Percentiles rank a stretch among this genome's conserved stretches.
Conservation (phyloP, 805 yeast genomes). For the Kluyveromyces nonfermentans region DNA sequence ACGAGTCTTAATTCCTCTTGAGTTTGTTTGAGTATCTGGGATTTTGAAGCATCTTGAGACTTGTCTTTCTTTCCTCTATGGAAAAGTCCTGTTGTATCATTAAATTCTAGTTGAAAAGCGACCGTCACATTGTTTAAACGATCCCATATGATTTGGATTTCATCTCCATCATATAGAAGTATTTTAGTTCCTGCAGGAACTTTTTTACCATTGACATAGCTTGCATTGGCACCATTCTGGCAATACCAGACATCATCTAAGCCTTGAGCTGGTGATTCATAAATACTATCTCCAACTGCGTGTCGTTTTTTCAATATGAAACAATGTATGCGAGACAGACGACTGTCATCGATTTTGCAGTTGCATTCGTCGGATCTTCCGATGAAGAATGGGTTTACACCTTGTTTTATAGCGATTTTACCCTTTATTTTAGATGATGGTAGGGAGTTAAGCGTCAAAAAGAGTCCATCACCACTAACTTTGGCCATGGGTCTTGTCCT, state of each 20-base stretch:
- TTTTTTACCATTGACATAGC: slow-evolving; percentile 53
- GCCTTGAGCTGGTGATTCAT: slow-evolving; percentile 65
- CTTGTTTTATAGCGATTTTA: slow-evolving; percentile 55
- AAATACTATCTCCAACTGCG: slow-evolving; percentile 45
- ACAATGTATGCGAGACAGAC: slow-evolving; percentile 83
- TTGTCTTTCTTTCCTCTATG: slow-evolving; percentile 34
- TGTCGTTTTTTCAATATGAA: slow-evolving; percentile 54
- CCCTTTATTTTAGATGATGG: slow-evolving; percentile 36
- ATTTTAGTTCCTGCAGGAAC: slow-evolving; percentile 56
- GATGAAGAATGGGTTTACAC: slow-evolving; percentile 54
- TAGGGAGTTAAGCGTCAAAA: slow-evolving; percentile 49
- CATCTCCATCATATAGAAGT: slow-evolving; percentile 55
- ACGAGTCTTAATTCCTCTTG: slow-evolving; percentile 18
- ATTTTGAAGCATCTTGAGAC: slow-evolving; percentile 7
- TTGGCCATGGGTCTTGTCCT: slow-evolving; percentile 6
- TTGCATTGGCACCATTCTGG: slow-evolving; percentile 73
- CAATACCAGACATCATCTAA: slow-evolving; percentile 70
- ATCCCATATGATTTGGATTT: slow-evolving; percentile 57
- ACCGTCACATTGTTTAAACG: slow-evolving; percentile 40
- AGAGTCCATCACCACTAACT: slow-evolving; percentile 39
- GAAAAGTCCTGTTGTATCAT: slow-evolving; percentile 57
- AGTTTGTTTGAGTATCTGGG: slow-evolving; percentile 16
- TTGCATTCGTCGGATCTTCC: slow-evolving; percentile 66
- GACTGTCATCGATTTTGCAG: slow-evolving; percentile 52
- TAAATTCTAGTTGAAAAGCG: slow-evolving; percentile 43